Conservation (phyloP, 176 grass and related monocot genomes). For the Pharus latifolius region DNA sequence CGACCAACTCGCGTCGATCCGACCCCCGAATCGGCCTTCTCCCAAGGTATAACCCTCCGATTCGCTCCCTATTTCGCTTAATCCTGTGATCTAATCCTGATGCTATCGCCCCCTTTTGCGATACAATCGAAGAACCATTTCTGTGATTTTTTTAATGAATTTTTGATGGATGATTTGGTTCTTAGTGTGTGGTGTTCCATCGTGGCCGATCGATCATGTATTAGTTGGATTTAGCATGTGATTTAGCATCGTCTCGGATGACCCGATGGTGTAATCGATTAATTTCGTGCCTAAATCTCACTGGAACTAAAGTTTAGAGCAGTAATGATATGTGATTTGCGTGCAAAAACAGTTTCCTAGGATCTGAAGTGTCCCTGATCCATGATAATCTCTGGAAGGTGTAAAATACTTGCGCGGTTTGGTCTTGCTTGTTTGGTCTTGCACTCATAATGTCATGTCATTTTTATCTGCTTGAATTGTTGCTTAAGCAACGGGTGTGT, state of each 20-base stretch:
- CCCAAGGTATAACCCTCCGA: slow-evolving; percentile 25
- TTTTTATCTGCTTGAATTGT: background rate
- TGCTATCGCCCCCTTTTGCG: background rate
- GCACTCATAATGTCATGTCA: background rate
- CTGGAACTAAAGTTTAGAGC: too few species aligned
- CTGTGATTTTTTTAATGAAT: background rate
- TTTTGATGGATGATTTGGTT: too few species aligned
- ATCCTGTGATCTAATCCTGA: background rate
- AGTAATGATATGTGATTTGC: background rate
- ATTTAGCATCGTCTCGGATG: too few species aligned
- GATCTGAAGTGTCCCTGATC: background rate
- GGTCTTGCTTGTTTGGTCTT: background rate
- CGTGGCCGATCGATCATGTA: too few species aligned
- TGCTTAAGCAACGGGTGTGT: too few species aligned
- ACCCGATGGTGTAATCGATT: too few species aligned
- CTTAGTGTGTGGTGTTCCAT: too few species aligned
- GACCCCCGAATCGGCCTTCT: background rate
- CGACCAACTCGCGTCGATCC: background rate
- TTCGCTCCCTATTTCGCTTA: background rate
- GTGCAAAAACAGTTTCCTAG: background rate
- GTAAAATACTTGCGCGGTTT: too few species aligned
- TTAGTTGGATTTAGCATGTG: too few species aligned
- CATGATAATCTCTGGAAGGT: background rate
- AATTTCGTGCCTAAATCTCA: too few species aligned
- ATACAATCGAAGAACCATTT: background rate